Evolutionary conservation across 495 filamentous ascomycete genomes (phyloP), one percentile per base, ranked within the genome.

Genomic region (Aspergillus egyptiacus): DNA sequence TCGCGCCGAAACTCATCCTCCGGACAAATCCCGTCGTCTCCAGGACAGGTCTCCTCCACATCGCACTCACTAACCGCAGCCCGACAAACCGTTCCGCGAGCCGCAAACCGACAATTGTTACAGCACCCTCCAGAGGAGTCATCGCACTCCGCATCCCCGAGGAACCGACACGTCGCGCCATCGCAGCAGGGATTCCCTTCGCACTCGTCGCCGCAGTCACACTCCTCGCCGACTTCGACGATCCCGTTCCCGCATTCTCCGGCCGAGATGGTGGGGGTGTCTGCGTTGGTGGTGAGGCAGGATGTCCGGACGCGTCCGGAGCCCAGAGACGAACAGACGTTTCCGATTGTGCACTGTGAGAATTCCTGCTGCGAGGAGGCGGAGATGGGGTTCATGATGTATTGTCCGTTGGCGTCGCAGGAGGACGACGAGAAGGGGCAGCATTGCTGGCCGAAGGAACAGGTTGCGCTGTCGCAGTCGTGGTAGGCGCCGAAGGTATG

Each of bases 401-500:
- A 96, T 30, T 72, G 61, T 13, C 78, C 83, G 18, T 68, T 66
- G 25, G 91, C 89, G 66, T 89, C 71, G 66, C 91, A 96, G 1
- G 71, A 76, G 23, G 47, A 63, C 6, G 67, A 28, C 45, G 73
- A 82, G 11, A 95, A 75, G 0, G 88, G 89, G 61, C 91, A 95
- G 64, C 91, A 96, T 70, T 89, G 77, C 46, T 84, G 81, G 13
- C 74, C 60, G 42, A 67, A 67, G 6, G 74, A 64, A 64, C 90
- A 95, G 2, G 83, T 78, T 6, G 59, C 45, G 0, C 68, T 56
- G 1, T 73, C 81, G 68, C 91, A 96, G 67, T 96, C 91, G 61
- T 96, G 91, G 34, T 94, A 85, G 10, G 91, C 91, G 36, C 91
- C 91, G 63, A 94, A 94, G 0, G 85, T 95, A 58, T 96, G 91